These are phyloP conservation scores for Friedmanniomyces endolithicus DNA, from an alignment of 495 filamentous ascomycete species.

Conservation along the genomic window DNA sequence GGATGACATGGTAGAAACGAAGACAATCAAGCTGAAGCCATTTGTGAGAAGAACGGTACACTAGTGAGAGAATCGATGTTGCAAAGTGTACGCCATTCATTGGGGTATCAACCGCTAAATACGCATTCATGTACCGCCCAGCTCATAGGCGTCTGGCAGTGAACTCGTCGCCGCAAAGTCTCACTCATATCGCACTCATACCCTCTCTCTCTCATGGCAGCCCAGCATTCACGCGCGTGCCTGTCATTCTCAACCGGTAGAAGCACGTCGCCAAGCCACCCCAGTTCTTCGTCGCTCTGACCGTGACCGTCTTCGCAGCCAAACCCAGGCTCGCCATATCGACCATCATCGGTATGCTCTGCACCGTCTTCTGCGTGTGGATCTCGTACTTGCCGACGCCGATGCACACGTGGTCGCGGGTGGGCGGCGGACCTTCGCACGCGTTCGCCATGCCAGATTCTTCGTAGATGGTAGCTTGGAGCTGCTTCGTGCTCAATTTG, in stretches of 20 bases:
- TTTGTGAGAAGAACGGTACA: no score
- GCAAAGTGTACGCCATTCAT: no score
- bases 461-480: constrained; percentile 9
- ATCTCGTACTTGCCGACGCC: constrained; percentile 42
- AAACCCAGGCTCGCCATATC: constrained; percentile 29
- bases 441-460: constrained; percentile 3
- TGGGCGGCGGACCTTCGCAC: constrained; percentile 5
- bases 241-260: not conserved
- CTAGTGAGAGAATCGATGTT: no score
- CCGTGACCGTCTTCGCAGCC: constrained; percentile 33
- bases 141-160: no score
- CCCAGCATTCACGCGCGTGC: not conserved
- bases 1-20: no score
- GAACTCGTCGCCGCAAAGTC: not conserved
- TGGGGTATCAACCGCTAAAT: no score
- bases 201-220: not conserved
- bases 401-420: constrained; percentile 37
- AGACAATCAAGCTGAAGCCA: no score
- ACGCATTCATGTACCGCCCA: no score
- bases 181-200: not conserved
- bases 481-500: not conserved
- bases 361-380: constrained; percentile 32
- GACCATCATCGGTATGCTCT: constrained; percentile 37
- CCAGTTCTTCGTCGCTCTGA: constrained; percentile 22
- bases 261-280: not conserved